A percentile compares a stretch with the other conserved stretches of the same genome.
These are phyloP conservation scores for Mucor piriformis DNA, from an alignment of 371 early-diverging fungal genomes.

Conservation along the genomic window DNA sequence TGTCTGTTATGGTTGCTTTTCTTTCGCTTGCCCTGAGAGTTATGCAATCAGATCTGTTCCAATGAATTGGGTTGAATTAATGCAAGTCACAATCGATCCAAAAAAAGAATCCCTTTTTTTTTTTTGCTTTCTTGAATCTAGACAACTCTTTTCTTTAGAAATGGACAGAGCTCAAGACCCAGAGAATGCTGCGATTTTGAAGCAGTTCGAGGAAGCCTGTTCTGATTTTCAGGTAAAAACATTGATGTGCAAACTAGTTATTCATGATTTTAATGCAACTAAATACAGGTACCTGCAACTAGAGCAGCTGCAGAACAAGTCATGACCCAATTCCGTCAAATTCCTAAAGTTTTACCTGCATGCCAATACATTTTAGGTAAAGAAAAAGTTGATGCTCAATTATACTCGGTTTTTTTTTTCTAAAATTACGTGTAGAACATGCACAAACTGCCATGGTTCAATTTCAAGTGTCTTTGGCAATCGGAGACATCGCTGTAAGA, in stretches of 20 bases:
- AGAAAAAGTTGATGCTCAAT: too few species aligned
- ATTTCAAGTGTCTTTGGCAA: constrained; percentile 66
- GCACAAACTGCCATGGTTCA: constrained; percentile 59
- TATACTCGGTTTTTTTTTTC: background rate
- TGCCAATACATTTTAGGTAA: constrained; percentile 70
- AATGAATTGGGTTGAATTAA: too few species aligned
- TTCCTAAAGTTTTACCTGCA: constrained; percentile 62
- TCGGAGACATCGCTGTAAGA: constrained; percentile 58
- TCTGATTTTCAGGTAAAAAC: constrained; percentile 61
- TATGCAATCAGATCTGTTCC: too few species aligned
- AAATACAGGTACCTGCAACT: constrained; percentile 52
- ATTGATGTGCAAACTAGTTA: background rate
- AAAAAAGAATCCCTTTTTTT: background rate
- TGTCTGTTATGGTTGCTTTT: too few species aligned
- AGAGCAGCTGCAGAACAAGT: constrained; percentile 64
- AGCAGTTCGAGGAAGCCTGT: constrained; percentile 70
- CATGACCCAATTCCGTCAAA: constrained; percentile 60
- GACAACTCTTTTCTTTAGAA: background rate
- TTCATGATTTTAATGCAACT: too few species aligned
- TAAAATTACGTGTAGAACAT: too few species aligned
- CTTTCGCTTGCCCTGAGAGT: too few species aligned
- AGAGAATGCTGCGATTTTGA: constrained; percentile 37
- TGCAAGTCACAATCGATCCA: too few species aligned
- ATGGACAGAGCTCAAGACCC: constrained; percentile 24
- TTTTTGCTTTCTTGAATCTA: background rate